Conservation (phyloP, 2,329 filamentous ascomycete species). For the Aspergillus aculeatus region DNA sequence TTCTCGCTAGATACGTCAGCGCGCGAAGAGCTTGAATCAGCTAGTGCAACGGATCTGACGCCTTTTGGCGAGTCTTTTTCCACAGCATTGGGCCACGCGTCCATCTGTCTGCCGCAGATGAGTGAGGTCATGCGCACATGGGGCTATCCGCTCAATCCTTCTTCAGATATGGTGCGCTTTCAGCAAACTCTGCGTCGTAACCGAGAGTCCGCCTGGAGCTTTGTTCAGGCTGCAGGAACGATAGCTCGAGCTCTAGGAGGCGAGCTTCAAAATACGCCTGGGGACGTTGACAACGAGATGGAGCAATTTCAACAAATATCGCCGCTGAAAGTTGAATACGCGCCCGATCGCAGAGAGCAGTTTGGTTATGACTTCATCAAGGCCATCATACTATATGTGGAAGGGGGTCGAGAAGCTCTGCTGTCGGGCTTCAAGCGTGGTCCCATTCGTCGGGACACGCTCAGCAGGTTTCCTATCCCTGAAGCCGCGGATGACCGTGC, state of each 20-base stretch:
- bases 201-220: slow-evolving; percentile 57
- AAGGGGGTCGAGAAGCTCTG: slow-evolving; percentile 56
- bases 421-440: slow-evolving; percentile 57
- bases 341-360: slow-evolving; percentile 44
- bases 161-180: slow-evolving; percentile 50
- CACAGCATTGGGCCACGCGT: slow-evolving; percentile 43
- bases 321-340: slow-evolving; percentile 45
- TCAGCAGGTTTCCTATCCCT: slow-evolving; percentile 53
- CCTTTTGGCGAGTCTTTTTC: slow-evolving; percentile 42
- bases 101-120: slow-evolving; percentile 55
- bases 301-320: slow-evolving; percentile 52
- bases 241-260: slow-evolving; percentile 58
- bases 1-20: slow-evolving; percentile 50
- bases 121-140: slow-evolving; percentile 55
- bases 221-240: slow-evolving; percentile 62
- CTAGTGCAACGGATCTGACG: slow-evolving; percentile 27
- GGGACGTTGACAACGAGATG: slow-evolving; percentile 38
- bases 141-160: slow-evolving; percentile 60
- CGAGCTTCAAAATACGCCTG: slow-evolving; percentile 46
- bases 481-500: slow-evolving; percentile 51
- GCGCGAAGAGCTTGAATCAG: slow-evolving; percentile 31
- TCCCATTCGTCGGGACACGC: slow-evolving; percentile 40
- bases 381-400: slow-evolving; percentile 62
- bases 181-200: slow-evolving; percentile 58
- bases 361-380: slow-evolving; percentile 67